These are phyloP conservation scores for Sonneratia alba DNA, from an alignment of 345 rosid genomes.

Conservation along the genomic window DNA sequence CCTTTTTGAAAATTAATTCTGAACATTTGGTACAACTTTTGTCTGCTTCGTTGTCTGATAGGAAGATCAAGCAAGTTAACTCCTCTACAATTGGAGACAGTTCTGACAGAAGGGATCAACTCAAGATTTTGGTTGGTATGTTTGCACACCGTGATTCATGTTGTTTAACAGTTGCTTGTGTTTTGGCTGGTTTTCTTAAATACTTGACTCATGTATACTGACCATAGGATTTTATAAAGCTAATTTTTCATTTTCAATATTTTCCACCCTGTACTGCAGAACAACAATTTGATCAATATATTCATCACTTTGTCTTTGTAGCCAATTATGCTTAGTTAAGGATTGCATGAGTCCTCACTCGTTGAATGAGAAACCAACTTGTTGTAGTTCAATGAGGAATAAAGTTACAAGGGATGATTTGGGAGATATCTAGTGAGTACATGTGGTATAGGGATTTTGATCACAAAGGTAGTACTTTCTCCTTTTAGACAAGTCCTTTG, in stretches of 20 bases:
- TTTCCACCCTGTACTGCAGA: not conserved
- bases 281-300: not conserved
- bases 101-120: constrained; percentile 63
- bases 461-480: not conserved
- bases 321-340: not conserved
- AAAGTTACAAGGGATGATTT: not conserved
- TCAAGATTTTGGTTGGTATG: constrained; percentile 89
- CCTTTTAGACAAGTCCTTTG: not conserved
- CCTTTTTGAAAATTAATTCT: not conserved
- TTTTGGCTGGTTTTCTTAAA: not conserved
- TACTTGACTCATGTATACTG: not conserved
- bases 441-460: not conserved
- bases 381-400: not conserved
- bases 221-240: not conserved
- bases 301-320: not conserved
- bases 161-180: not conserved
- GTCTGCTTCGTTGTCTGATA: constrained; percentile 14
- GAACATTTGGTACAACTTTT: not conserved
- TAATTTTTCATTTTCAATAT: not conserved
- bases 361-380: not conserved
- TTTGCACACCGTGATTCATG: constrained; percentile 9
- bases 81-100: constrained; percentile 76
- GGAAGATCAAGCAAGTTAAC: constrained; percentile 63
- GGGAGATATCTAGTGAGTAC: not conserved
- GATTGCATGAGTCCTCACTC: not conserved